Evolutionary conservation across 345 rosid species (phyloP), one percentile per base, ranked within the genome.

Genomic region (Bretschneidera sinensis): DNA sequence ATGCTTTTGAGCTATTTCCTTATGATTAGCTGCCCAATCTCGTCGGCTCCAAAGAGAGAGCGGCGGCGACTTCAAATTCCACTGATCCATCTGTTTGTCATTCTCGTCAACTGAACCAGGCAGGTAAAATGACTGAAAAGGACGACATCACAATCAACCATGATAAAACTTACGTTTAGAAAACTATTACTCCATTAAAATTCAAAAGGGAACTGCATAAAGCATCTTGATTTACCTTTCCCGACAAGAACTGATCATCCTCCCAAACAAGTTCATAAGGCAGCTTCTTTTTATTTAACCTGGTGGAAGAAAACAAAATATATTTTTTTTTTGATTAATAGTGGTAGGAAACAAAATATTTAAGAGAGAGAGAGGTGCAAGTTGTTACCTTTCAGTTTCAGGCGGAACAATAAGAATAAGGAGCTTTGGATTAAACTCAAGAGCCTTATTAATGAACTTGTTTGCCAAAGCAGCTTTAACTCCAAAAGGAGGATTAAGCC

Each of bases 401-500:
- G 82, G 79, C 18, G 99, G 99, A 72, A 86, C 99, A 54, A 94
- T 86, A 68, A 94, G 90, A 62, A 94, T 78, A 61, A 90, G 76
- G 51, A 90, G 88, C 75, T 94, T 94, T 33, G 99, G 99, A 49
- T 79, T 77, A 76, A 94, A 94, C 61, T 84, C 77, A 50, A 94
- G 97, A 64, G 97, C 96, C 80, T 85, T 84, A 13, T 79, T 60
- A 45, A 94, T 81, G 59, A 94, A 87, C 81, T 75, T 74, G 78
- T 89, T 86, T 24, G 96, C 99, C 74, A 77, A 79, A 65, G 73
- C 71, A 52, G 85, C 88, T 68, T 80, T 82, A 61, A 81, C 73
- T 66, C 99, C 99, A 72, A 94, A 94, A 45, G 99, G 99, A 67
- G 99, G 99, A 76, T 90, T 94, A 63, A 90, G 67, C 67, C 99